Evolutionary conservation across 768 basidiomycete genomes (phyloP).

Genomic region (Suillus plorans): DNA sequence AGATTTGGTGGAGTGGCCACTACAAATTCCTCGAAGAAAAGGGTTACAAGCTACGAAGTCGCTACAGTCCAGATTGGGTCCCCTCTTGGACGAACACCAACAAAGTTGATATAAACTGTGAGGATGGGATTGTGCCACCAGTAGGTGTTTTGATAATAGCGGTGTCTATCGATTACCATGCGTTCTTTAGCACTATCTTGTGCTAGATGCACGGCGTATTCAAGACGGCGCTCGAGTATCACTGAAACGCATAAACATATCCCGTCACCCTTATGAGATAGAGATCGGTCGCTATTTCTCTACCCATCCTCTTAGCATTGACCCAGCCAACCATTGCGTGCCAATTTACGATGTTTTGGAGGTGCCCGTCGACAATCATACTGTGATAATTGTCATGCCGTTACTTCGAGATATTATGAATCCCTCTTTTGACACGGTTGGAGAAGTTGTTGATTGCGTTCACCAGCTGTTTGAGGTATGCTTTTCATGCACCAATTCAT

Average conservation of each 20-base stretch:
- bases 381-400: conserved; percentile 24
- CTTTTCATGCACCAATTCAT: too few species aligned
- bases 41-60: conserved; percentile 16
- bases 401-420: conserved; percentile 15
- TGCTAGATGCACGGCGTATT: conserved; percentile 26
- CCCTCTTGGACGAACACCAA: conserved; percentile 21
- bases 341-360: too few species aligned
- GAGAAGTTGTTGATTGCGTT: conserved; percentile 24
- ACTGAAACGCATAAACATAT: conserved; percentile 23
- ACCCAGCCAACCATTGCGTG: conserved; percentile 21
- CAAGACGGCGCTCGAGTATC: conserved; percentile 24
- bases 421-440: conserved; percentile 19
- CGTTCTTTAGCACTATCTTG: too few species aligned
- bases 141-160: too few species aligned
- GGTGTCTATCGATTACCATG: too few species aligned
- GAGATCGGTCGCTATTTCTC: conserved; percentile 18
- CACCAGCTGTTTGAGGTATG: too few species aligned
- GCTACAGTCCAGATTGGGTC: conserved; percentile 19
- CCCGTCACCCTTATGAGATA: conserved; percentile 17
- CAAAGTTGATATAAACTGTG: too few species aligned
- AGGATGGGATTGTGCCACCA: too few species aligned
- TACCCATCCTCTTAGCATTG: not conserved
- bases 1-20: too few species aligned
- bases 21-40: too few species aligned
- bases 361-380: conserved; percentile 11